Evolutionary conservation across 148 eudicot species (phyloP), one percentile per base, ranked within the genome.

Genomic region (Agrostemma githago): DNA sequence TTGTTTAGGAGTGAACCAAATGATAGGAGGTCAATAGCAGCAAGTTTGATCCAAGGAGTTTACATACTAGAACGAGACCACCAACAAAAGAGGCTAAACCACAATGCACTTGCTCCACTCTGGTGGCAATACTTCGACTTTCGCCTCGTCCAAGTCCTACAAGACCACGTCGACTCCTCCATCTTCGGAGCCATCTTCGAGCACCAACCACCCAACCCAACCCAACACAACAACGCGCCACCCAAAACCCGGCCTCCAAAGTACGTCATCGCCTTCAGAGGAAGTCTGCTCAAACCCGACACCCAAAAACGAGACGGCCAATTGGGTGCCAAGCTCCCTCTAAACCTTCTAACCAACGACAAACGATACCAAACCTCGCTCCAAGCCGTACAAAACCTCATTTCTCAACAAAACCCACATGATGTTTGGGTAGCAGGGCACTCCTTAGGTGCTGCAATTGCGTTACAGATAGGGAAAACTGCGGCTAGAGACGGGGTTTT

Each of bases 51-150:
- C 14, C 87, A 90, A 77, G 98, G 90, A 8, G 94, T 86, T 0
- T 93, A 88, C 81, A 58, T 85, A 44, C 72, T 90, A 10, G 96
- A 93, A 77, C 77, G 88, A 64, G 98, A 93, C 20, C 84, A 90
- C 19, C 87, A 85, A 70, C 66, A 81, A 39, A 77, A 84, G 0
- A 82, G 92, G 20, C 69, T 72, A 6, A 86, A 79, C 11, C 75
- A 59, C 41, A 84, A 79, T 46, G 86, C 94, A 39, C 78, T 86
- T 34, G 98, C 94, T 19, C 89, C 92, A 57, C 77, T 78, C 3
- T 93, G 96, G 98, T 90, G 96, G 96, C 77, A 83, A 8, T 82
- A 46, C 43, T 89, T 89, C 77, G 80, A 85, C 64, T 89, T 86
- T 61, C 77, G 77, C 46, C 11, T 82, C 63, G 15, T 76, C 40